phyloP scores from a whole-genome alignment of 257 asterid genomes.

The Pogostemon cablin region DNA sequence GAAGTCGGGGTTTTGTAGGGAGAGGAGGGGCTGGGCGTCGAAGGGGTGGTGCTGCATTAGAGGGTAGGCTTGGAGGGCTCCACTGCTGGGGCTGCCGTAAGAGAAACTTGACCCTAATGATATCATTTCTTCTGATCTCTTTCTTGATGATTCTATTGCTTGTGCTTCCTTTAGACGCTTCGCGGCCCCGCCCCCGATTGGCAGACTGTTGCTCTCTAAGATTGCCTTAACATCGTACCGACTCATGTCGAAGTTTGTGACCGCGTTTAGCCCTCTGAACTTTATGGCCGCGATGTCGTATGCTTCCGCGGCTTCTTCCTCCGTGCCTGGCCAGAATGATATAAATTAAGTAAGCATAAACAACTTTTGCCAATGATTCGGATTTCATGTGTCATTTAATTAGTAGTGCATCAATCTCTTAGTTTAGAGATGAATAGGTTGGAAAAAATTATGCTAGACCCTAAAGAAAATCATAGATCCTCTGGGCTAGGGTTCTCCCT shows the following conservation, averaged over 20 bases:
- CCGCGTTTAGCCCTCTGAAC: constrained; percentile 84
- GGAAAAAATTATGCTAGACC: too few species aligned
- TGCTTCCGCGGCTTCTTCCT: constrained; percentile 97
- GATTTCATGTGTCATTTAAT: too few species aligned
- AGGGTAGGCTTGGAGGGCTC: constrained; percentile 50
- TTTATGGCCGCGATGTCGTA: constrained; percentile 91
- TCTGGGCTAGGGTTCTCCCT: too few species aligned
- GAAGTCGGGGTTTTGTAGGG: constrained; percentile 61
- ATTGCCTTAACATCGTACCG: constrained; percentile 91
- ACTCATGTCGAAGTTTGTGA: constrained; percentile 85
- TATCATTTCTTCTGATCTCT: constrained; percentile 68
- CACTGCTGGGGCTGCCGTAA: constrained; percentile 46
- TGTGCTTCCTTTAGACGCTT: constrained; percentile 85
- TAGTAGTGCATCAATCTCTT: too few species aligned
- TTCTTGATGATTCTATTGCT: constrained; percentile 68
- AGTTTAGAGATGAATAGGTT: too few species aligned
- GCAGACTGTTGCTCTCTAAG: constrained; percentile 79
- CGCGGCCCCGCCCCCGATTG: constrained; percentile 90
- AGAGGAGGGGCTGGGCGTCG: constrained; percentile 50
- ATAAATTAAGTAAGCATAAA: too few species aligned
- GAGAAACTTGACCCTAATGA: constrained; percentile 55
- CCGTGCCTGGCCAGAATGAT: constrained; percentile 53
- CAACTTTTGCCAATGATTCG: too few species aligned
- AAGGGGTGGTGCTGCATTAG: constrained; percentile 42
- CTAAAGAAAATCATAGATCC: too few species aligned